Evolutionary conservation across 208 protist species (phyloP).

Genomic region (Trypanosoma congolense): DNA sequence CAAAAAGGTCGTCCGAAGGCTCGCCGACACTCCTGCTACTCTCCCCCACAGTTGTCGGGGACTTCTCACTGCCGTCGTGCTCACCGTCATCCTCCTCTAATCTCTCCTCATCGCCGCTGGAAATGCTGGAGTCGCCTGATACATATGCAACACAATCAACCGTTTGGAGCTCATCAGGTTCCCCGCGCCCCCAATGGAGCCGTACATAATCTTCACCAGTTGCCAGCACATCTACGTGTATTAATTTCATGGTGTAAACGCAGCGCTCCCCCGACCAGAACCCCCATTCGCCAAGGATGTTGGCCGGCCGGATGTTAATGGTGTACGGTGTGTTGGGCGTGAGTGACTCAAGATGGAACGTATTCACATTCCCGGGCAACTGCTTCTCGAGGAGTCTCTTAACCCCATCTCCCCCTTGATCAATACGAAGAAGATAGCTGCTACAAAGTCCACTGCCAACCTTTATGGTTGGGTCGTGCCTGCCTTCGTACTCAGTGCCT

Average conservation of each 20-base stretch:
- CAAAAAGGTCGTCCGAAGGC: neutral
- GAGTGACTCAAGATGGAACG: conserved; percentile 43
- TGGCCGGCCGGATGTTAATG: conserved; percentile 50
- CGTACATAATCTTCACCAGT: conserved; percentile 87
- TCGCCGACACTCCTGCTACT: neutral
- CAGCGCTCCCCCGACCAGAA: conserved; percentile 78
- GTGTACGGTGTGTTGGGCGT: conserved; percentile 69
- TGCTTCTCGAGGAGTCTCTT: conserved; percentile 48
- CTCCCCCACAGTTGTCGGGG: neutral
- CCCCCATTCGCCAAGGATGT: conserved; percentile 72
- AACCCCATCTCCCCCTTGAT: conserved; percentile 1
- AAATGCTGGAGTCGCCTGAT: no score
- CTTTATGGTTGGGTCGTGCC: conserved; percentile 19
- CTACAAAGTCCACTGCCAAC: conserved; percentile 23
- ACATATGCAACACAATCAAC: neutral
- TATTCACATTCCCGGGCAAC: conserved; percentile 38
- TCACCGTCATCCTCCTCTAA: neutral
- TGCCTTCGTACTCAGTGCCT: neutral
- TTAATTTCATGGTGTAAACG: conserved; percentile 85
- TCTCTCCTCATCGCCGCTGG: neutral
- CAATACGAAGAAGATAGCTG: conserved; percentile 30
- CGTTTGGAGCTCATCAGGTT: conserved; percentile 56
- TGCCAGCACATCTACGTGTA: conserved; percentile 45
- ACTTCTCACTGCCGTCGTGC: neutral
- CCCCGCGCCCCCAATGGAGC: conserved; percentile 60